A percentile compares a stretch with the other conserved stretches of the same genome.
Evolutionary conservation across 352 stramenopile genomes (phyloP).

Genomic region (Pythium pyrilobum): DNA sequence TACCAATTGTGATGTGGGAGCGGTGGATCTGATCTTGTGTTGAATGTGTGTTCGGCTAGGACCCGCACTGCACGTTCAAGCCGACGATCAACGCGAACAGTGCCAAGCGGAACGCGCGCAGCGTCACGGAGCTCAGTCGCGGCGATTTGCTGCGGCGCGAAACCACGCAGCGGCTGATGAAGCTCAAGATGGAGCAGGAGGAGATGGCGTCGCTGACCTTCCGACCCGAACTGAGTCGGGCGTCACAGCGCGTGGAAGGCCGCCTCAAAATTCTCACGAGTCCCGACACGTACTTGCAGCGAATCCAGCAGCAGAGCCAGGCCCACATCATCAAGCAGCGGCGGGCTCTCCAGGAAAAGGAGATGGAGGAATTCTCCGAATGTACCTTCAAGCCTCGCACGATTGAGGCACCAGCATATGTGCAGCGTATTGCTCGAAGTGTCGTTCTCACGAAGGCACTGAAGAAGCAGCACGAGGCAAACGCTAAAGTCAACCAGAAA

Average conservation of each 20-base stretch:
- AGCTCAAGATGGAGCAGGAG: conserved; percentile 85
- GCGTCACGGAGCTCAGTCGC: conserved; percentile 75
- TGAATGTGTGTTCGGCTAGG: conserved; percentile 21
- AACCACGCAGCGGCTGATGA: conserved; percentile 76
- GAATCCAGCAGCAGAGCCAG: conserved; percentile 74
- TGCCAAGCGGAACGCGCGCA: conserved; percentile 52
- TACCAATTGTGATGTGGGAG: neutral
- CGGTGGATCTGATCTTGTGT: neutral
- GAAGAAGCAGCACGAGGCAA: conserved; percentile 47
- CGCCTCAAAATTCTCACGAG: conserved; percentile 75
- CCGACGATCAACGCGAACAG: conserved; percentile 73
- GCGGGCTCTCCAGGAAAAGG: conserved; percentile 70
- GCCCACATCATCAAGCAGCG: conserved; percentile 68
- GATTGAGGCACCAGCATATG: conserved; percentile 78
- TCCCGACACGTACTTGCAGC: conserved; percentile 77
- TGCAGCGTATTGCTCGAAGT: conserved; percentile 76
- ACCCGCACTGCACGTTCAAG: conserved; percentile 83
- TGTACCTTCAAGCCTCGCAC: conserved; percentile 84
- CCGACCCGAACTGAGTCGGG: conserved; percentile 62
- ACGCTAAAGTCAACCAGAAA: conserved; percentile 36
- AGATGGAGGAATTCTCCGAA: conserved; percentile 77
- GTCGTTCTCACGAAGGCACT: conserved; percentile 67
- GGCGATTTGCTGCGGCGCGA: conserved; percentile 71
- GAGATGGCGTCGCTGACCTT: conserved; percentile 83
- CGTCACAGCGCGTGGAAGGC: conserved; percentile 59